A percentile compares a stretch with the other conserved stretches of the same genome.
These are phyloP conservation scores for Toxoplasma gondii DNA, from an alignment of 169 alveolate genomes.

Conservation along the genomic window DNA sequence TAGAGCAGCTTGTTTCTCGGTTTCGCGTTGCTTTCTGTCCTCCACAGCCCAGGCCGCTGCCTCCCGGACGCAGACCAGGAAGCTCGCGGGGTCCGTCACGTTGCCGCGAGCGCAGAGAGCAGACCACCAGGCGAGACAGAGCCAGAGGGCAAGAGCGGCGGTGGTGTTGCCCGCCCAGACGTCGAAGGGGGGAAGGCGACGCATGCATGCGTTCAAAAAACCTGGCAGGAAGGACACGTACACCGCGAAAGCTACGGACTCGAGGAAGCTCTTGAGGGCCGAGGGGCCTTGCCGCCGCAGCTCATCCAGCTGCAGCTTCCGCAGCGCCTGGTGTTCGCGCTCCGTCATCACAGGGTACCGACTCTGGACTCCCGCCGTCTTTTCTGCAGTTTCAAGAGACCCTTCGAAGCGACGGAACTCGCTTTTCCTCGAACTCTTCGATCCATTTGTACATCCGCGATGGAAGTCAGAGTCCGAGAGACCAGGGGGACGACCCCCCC, in stretches of 20 bases:
- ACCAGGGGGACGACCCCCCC: too few relatives aligned
- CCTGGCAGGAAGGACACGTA: neutral
- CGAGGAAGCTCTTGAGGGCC: neutral
- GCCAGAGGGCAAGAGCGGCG: neutral
- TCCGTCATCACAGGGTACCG: neutral
- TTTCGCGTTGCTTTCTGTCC: neutral
- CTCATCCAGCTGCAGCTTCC: neutral
- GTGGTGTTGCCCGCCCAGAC: neutral
- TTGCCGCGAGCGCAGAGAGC: neutral
- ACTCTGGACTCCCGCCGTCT: neutral
- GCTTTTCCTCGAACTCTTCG: too few relatives aligned
- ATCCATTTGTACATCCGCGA: too few relatives aligned
- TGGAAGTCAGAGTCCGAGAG: too few relatives aligned
- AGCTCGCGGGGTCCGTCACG: neutral
- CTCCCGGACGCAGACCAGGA: neutral
- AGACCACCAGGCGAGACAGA: neutral
- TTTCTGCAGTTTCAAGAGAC: neutral
- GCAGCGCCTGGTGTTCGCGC: neutral
- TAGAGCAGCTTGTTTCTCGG: neutral
- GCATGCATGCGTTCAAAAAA: neutral
- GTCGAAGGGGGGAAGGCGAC: neutral
- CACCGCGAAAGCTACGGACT: neutral
- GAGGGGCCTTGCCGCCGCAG: neutral
- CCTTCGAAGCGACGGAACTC: too few relatives aligned
- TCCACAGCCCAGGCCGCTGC: neutral